phyloP scores from a whole-genome alignment of 495 filamentous ascomycete genomes.

The Podospora fimiseda region DNA sequence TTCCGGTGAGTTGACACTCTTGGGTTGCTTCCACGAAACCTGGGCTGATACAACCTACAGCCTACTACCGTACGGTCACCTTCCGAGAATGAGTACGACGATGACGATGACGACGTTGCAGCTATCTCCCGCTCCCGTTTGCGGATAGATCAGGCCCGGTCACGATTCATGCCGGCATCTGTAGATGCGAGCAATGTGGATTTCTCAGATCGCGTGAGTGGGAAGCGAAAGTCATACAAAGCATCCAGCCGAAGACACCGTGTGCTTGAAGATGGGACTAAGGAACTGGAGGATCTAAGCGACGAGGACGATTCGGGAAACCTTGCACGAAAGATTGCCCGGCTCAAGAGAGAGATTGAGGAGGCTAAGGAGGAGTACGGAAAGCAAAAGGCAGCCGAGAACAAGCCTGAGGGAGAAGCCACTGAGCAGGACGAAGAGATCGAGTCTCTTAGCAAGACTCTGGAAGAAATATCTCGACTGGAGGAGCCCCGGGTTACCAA shows the following conservation, averaged over 20 bases:
- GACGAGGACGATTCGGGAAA: constrained; percentile 58
- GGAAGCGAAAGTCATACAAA: constrained; percentile 75
- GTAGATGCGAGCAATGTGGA: constrained; percentile 70
- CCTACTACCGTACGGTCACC: constrained; percentile 59
- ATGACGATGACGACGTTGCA: constrained; percentile 54
- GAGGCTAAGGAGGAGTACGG: constrained; percentile 66
- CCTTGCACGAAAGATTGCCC: constrained; percentile 67
- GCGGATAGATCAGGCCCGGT: constrained; percentile 70
- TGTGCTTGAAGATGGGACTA: constrained; percentile 51
- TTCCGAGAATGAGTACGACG: constrained; percentile 58
- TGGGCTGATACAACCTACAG: constrained; percentile 31
- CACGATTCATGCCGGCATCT: constrained; percentile 65
- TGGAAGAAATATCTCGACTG: constrained; percentile 51
- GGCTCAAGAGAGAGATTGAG: constrained; percentile 69
- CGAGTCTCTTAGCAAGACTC: constrained; percentile 57
- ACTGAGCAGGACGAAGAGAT: constrained; percentile 35
- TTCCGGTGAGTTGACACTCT: constrained; percentile 65
- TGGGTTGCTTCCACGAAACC: too few species aligned
- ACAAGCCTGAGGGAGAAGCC: constrained; percentile 21
- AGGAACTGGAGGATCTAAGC: constrained; percentile 60
- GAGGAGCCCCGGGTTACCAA: constrained; percentile 23
- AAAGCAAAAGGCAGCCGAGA: constrained; percentile 38
- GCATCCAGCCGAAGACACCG: constrained; percentile 60
- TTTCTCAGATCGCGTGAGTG: constrained; percentile 74
- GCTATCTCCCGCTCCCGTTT: constrained; percentile 70